A percentile compares a stretch with the other conserved stretches of the same genome.
These are phyloP conservation scores for Kurtzmaniella quercitrusa DNA, from an alignment of 1,139 yeast species.

Conservation along the genomic window DNA sequence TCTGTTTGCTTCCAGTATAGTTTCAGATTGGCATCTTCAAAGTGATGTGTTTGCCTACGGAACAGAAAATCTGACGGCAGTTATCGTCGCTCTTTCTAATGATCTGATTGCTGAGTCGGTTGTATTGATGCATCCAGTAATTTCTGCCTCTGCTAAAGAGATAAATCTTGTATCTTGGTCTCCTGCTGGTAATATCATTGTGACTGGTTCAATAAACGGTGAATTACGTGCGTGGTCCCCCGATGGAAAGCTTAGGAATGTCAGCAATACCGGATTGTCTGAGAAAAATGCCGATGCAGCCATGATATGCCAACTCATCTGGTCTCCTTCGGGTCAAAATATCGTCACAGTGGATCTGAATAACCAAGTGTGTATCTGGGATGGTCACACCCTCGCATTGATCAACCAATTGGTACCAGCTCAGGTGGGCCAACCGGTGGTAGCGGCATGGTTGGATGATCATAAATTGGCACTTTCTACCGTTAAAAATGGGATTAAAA, in stretches of 20 bases:
- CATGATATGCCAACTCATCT: slow-evolving; percentile 21
- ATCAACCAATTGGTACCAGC: slow-evolving; percentile 28
- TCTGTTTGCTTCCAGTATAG: slow-evolving; percentile 24
- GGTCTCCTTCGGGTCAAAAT: slow-evolving; percentile 36
- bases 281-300: slow-evolving; percentile 10
- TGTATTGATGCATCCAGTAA: slow-evolving; percentile 29
- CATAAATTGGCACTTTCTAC: slow-evolving; percentile 70
- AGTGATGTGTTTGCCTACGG: slow-evolving; percentile 38
- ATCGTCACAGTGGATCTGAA: slow-evolving; percentile 30
- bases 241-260: slow-evolving; percentile 60
- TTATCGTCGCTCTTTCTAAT: slow-evolving; percentile 30
- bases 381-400: slow-evolving; percentile 29
- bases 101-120: slow-evolving; percentile 32
- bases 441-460: slow-evolving; percentile 67
- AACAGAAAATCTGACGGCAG: slow-evolving; percentile 29
- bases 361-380: slow-evolving; percentile 35
- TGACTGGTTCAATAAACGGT: slow-evolving; percentile 59
- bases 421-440: slow-evolving; percentile 30
- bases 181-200: slow-evolving; percentile 51
- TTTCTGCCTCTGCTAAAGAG: slow-evolving; percentile 16
- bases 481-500: slow-evolving; percentile 48
- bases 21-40: slow-evolving; percentile 39
- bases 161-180: slow-evolving; percentile 57
- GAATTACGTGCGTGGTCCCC: slow-evolving; percentile 68
- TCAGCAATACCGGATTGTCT: slow-evolving; percentile 23